Evolutionary conservation across 345 rosid species (phyloP).

Genomic region (Moricandia arvensis): DNA sequence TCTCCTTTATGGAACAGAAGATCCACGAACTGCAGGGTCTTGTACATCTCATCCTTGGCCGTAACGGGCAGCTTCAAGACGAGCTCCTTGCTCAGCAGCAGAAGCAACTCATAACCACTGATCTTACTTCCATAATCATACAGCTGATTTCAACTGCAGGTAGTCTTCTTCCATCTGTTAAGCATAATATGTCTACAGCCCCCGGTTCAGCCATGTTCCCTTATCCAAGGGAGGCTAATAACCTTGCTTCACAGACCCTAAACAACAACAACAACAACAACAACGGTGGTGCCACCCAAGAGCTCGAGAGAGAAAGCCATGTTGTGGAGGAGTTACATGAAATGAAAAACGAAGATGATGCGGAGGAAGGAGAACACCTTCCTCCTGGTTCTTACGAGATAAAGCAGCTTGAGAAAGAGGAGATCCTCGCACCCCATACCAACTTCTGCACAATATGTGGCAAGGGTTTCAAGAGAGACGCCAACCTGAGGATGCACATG

Average conservation of each 20-base stretch:
- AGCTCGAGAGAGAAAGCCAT: slow-evolving; percentile 10
- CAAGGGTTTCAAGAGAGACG: slow-evolving; percentile 98
- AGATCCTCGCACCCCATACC: slow-evolving; percentile 96
- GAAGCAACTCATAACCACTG: slow-evolving; percentile 80
- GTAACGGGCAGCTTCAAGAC: slow-evolving; percentile 52
- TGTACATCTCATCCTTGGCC: slow-evolving; percentile 65
- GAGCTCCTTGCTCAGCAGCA: slow-evolving; percentile 41
- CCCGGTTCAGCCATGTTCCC: slow-evolving; percentile 54
- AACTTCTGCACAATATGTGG: slow-evolving; percentile 96
- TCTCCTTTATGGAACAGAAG: slow-evolving; percentile 84
- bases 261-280: slow-evolving; percentile 11
- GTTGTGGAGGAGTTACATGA: slow-evolving; percentile 66
- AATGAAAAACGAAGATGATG: slow-evolving; percentile 85
- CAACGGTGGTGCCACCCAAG: neutral
- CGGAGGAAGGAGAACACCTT: slow-evolving; percentile 87
- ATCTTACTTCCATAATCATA: slow-evolving; percentile 86
- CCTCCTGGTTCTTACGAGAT: slow-evolving; percentile 94
- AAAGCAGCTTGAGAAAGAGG: slow-evolving; percentile 90
- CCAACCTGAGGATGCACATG: slow-evolving; percentile 97
- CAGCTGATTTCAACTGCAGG: slow-evolving; percentile 96
- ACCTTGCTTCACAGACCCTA: slow-evolving; percentile 43
- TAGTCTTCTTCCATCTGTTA: slow-evolving; percentile 87
- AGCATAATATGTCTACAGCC: slow-evolving; percentile 52
- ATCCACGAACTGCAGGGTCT: slow-evolving; percentile 85
- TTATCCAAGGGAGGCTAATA: slow-evolving; percentile 41